Evolutionary conservation across 176 grass and related monocot genomes (phyloP).

Genomic region (Hyparrhenia diplandra): DNA sequence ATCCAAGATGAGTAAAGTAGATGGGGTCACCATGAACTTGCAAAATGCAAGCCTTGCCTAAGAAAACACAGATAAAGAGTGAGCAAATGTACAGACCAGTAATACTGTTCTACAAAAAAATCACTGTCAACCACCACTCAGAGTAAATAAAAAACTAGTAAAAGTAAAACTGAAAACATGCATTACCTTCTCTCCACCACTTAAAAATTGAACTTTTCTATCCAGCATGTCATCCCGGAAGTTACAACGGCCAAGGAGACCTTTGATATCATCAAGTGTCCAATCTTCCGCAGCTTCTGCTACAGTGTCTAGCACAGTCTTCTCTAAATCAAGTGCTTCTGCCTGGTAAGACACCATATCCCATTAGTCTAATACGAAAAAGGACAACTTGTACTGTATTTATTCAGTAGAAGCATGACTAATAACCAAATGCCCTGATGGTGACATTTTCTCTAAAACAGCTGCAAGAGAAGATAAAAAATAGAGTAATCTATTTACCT

Average conservation of each 20-base stretch:
- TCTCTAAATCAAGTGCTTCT: conserved; percentile 93
- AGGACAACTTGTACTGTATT: background rate
- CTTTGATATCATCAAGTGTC: conserved; percentile 92
- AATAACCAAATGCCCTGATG: too few species aligned
- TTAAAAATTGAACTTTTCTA: conserved; percentile 83
- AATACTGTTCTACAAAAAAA: background rate
- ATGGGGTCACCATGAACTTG: conserved; percentile 99
- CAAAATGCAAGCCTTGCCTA: conserved; percentile 96
- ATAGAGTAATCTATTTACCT: conserved; percentile 39
- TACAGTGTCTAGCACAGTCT: conserved; percentile 89
- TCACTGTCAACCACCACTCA: background rate
- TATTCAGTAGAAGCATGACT: too few species aligned
- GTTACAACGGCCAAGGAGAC: conserved; percentile 94
- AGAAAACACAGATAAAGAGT: conserved; percentile 6
- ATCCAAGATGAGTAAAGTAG: conserved; percentile 92
- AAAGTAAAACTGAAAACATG: background rate
- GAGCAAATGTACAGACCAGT: conserved; percentile 6
- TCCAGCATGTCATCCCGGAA: conserved; percentile 97
- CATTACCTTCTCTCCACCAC: conserved; percentile 96
- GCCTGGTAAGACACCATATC: conserved; percentile 53
- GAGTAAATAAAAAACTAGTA: background rate
- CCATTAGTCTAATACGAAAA: conserved; percentile 6
- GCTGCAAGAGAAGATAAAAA: conserved; percentile 2
- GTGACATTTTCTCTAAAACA: too few species aligned
- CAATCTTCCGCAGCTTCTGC: conserved; percentile 89